Evolutionary conservation across 192 early-diverging fungal species (phyloP).

Genomic region (Coemansia sp.): DNA sequence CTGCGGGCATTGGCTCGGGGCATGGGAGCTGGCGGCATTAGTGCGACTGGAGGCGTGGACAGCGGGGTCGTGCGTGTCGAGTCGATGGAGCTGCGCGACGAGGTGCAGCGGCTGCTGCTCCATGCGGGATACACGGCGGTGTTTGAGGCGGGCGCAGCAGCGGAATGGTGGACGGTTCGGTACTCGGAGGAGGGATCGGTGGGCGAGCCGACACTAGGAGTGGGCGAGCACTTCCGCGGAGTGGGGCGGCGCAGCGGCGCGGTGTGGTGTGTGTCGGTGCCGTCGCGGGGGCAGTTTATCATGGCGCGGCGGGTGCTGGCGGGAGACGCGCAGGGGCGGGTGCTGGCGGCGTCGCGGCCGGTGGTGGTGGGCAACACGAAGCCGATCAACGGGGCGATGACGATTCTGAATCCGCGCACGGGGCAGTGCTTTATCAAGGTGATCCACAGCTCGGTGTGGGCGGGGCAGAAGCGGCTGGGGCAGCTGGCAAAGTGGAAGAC

Average conservation of each 20-base stretch:
- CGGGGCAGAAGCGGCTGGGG: constrained; percentile 97
- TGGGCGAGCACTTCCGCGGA: constrained; percentile 9
- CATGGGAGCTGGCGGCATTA: constrained; percentile 3
- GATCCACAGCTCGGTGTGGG: constrained; percentile 99
- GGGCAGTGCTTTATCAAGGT: constrained; percentile 99
- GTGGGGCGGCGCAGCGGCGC: constrained; percentile 10
- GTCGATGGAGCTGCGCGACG: constrained; percentile 20
- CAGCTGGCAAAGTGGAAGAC: constrained; percentile 99
- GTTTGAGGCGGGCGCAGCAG: neutral
- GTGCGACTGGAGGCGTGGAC: neutral
- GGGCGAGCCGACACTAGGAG: constrained; percentile 15
- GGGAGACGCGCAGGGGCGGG: neutral
- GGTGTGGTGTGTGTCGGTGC: constrained; percentile 28
- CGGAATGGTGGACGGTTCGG: neutral
- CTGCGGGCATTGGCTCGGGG: constrained; percentile 16
- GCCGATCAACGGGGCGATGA: constrained; percentile 98
- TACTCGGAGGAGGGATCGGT: constrained; percentile 4
- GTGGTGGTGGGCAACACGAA: constrained; percentile 64
- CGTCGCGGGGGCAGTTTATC: constrained; percentile 25
- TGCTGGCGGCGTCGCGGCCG: constrained; percentile 33
- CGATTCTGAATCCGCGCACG: constrained; percentile 98
- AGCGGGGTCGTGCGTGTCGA: neutral
- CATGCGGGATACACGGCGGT: constrained; percentile 32
- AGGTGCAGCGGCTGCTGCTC: constrained; percentile 29
- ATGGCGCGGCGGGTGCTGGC: constrained; percentile 21